Evolutionary conservation across 2,329 filamentous ascomycete species (phyloP).

Genomic region (Byssothecium circinans): DNA sequence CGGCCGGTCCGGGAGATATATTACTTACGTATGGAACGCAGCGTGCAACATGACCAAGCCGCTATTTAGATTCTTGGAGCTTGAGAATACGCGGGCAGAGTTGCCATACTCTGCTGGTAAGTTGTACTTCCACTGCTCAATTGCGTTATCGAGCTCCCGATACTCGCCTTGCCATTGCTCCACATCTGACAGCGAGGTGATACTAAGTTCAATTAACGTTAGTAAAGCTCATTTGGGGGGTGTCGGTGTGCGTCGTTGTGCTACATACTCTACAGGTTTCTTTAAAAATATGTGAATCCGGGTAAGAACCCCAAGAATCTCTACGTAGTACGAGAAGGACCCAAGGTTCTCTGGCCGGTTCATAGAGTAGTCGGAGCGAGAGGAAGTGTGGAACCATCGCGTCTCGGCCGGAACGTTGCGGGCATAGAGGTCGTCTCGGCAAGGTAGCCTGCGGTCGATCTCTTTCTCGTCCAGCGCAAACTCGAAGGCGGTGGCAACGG

Average conservation of each 20-base stretch:
- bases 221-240: background rate
- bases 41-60: constrained; percentile 91
- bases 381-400: constrained; percentile 67
- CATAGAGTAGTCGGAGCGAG: constrained; percentile 61
- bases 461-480: constrained; percentile 88
- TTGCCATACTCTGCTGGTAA: constrained; percentile 83
- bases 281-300: constrained; percentile 88
- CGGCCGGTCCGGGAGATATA: constrained; percentile 12
- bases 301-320: constrained; percentile 83
- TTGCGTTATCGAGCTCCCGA: constrained; percentile 76
- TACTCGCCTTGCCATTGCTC: constrained; percentile 89
- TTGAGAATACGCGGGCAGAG: constrained; percentile 72
- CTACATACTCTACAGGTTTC: constrained; percentile 58
- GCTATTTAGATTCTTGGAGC: constrained; percentile 69
- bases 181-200: constrained; percentile 79
- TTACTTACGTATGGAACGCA: constrained; percentile 75
- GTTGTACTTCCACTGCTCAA: constrained; percentile 81
- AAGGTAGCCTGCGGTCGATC: constrained; percentile 83
- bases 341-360: constrained; percentile 80
- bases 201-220: constrained; percentile 61
- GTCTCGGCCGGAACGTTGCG: constrained; percentile 85
- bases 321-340: constrained; percentile 86
- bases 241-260: background rate
- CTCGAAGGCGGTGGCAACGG: constrained; percentile 87
- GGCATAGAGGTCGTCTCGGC: constrained; percentile 81